phyloP scores from a whole-genome alignment of 2,329 filamentous ascomycete species.

The Pseudogymnoascus sp. region DNA sequence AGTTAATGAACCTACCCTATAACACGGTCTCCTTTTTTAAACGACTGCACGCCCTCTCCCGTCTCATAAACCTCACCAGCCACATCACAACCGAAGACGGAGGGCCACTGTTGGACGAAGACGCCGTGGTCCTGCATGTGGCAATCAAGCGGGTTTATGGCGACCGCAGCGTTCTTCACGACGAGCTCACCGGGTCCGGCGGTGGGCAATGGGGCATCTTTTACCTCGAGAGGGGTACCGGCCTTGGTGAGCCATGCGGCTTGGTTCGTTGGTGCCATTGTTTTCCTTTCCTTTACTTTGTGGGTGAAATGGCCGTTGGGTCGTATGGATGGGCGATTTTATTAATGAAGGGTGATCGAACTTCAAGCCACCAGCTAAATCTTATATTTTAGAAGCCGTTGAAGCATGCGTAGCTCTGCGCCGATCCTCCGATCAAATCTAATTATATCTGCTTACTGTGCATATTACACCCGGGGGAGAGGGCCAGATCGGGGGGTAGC shows the following conservation, averaged over 20 bases:
- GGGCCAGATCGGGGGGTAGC: not conserved
- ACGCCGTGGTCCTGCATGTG: conserved; percentile 10
- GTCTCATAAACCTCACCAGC: conserved; percentile 1
- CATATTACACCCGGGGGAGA: not conserved
- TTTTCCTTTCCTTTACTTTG: not conserved
- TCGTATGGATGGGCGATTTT: not conserved
- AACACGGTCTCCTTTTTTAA: conserved; percentile 7
- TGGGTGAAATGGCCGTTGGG: not conserved
- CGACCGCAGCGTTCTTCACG: conserved; percentile 32
- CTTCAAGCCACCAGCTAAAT: not conserved
- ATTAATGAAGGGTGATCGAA: not conserved
- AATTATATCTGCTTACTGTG: not conserved
- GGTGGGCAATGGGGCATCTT: conserved; percentile 29
- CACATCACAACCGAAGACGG: not conserved
- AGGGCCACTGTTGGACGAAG: conserved; percentile 13
- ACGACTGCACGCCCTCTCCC: not conserved
- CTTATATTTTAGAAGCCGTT: not conserved
- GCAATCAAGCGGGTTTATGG: conserved; percentile 35
- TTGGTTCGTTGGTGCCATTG: not conserved
- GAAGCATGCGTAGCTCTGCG: not conserved
- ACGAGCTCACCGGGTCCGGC: conserved; percentile 31
- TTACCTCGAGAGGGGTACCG: conserved; percentile 27
- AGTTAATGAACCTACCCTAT: not conserved
- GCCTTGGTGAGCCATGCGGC: conserved; percentile 19
- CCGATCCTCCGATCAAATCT: not conserved